Percentiles rank a stretch among this genome's conserved stretches.
Evolutionary conservation across 805 yeast species (phyloP).

Genomic region (Blastobotrys robertii): DNA sequence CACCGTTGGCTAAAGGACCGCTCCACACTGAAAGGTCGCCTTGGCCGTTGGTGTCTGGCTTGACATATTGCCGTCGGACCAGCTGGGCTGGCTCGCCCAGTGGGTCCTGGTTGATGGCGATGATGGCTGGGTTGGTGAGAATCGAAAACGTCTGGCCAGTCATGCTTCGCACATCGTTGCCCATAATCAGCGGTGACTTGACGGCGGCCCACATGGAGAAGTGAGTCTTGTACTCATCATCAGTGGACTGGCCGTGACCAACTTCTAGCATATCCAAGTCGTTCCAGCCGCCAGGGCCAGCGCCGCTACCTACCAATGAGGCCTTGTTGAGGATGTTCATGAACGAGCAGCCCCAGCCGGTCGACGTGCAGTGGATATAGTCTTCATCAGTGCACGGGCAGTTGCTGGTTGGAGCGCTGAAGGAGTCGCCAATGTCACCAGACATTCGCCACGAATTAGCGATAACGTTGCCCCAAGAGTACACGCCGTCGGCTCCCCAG

Average conservation of each 20-base stretch:
- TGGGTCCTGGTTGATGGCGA: slow-evolving; percentile 4
- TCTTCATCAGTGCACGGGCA: background rate
- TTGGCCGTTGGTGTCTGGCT: too few species aligned
- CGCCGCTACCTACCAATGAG: slow-evolving; percentile 17
- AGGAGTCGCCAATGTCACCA: background rate
- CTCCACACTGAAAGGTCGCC: background rate
- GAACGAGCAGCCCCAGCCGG: slow-evolving; percentile 22
- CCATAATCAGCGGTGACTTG: slow-evolving; percentile 19
- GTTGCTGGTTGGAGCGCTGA: background rate
- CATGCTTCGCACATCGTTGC: background rate
- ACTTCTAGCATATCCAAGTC: slow-evolving; percentile 24
- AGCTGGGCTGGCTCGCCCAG: slow-evolving; percentile 2
- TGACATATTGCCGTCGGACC: background rate
- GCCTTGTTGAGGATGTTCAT: slow-evolving; percentile 13
- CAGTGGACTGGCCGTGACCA: slow-evolving; percentile 21
- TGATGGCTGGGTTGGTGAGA: slow-evolving; percentile 2
- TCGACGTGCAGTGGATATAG: background rate
- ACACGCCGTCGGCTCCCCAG: background rate
- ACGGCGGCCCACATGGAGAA: slow-evolving; percentile 25
- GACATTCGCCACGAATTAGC: slow-evolving; percentile 1
- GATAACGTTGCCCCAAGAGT: slow-evolving; percentile 1
- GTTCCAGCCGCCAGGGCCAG: slow-evolving; percentile 20
- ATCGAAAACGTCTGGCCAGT: background rate
- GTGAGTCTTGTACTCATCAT: slow-evolving; percentile 21
- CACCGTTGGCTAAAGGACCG: slow-evolving; percentile 1